Evolutionary conservation across 108 stramenopile genomes (phyloP), one percentile per base, ranked within the genome.

Genomic region (Discostella stelligeroides): DNA sequence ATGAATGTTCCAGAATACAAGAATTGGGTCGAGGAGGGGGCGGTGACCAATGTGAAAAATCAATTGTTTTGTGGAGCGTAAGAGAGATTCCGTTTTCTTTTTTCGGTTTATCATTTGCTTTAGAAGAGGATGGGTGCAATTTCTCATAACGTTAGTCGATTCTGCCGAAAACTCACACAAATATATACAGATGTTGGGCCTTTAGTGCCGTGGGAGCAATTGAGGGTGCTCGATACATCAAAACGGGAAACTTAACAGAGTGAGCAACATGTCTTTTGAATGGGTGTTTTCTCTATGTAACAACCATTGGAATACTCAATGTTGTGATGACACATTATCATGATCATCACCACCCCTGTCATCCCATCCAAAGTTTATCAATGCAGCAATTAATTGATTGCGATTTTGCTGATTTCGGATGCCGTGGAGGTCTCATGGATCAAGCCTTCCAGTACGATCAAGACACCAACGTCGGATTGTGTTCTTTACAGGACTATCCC

Each of bases 321-420:
- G n/a, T n/a, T n/a, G n/a, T 42, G 41, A 42, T 42, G 41, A 42
- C 41, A 42, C 12, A 12, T 42, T 12, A 42, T 42, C 41, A 42
- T 42, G 41, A 17, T 46, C 45, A 12, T 12, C 7, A 42, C 7
- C 41, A 42, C 7, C 41, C 10, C 7, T 42, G 12, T 17, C 45
- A 46, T 17, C 11, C 24, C 54, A 2, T 0, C 49, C 28, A 6
- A 23, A 55, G 54, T 15, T 70, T 98, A 49, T 94, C 92, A 55
- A 96, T 95, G 75, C 96, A 98, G 76, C 88, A 98, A 72, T 83
- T 98, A 70, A 82, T 98, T 68, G 92, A 94, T 70, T 98, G 98
- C 76, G 95, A 96, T 76, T 74, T 82, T 51, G 63, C 73, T 24
- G 95, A 98, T 86, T 62, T 85, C 62, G 95, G 95, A 58, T 98